Evolutionary conservation across 306 rosid genomes (phyloP), one percentile per base, ranked within the genome.

Genomic region (Pachyrhizus erosus): DNA sequence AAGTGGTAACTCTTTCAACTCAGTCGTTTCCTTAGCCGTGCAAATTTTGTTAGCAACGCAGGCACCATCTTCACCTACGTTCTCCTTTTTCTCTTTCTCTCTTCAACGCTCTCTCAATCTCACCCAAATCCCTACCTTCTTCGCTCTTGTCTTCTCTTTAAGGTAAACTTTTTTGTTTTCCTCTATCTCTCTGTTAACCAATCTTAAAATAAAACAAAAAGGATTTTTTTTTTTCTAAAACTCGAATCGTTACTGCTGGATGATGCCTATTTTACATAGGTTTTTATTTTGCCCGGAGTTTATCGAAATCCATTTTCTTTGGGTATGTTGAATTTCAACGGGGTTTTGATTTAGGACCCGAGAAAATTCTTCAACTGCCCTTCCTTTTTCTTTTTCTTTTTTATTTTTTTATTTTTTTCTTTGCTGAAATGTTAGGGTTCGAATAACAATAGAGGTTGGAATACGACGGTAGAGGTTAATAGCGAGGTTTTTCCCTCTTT

Each of bases 351-450:
- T 57, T 57, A 23, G 31, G 31, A 57, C 64, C 10, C 64, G 31
- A 57, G 31, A 57, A 57, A 68, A 64, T 79, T 83, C 71, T 45
- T 24, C 48, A 21, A 69, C 27, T 49, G 29, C 7, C 9, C 11
- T 18, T 52, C 4, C 7, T 49, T 49, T 49, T 48, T 70, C 46
- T 42, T 42, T 9, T 37, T 37, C 4, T 64, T 70, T 11, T 60
- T 26, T 12, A 0, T 3, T 40, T 17, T 64, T 70, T 11, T 60
- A 11, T 12, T 1, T 3, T 40, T 17, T 1, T 65, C 42, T 48
- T 23, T 75, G 69, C 15, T 80, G 40, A 73, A 33, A 37, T 82
- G 67, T 80, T 84, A 40, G 87, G 90, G 75, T 73, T 82, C 40
- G 49, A 78, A 67, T 57, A 21, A n/a, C n/a, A n/a, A n/a, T n/a